These are phyloP conservation scores for Cardiospermum halicacabum DNA, from an alignment of 345 rosid genomes.

Conservation along the genomic window DNA sequence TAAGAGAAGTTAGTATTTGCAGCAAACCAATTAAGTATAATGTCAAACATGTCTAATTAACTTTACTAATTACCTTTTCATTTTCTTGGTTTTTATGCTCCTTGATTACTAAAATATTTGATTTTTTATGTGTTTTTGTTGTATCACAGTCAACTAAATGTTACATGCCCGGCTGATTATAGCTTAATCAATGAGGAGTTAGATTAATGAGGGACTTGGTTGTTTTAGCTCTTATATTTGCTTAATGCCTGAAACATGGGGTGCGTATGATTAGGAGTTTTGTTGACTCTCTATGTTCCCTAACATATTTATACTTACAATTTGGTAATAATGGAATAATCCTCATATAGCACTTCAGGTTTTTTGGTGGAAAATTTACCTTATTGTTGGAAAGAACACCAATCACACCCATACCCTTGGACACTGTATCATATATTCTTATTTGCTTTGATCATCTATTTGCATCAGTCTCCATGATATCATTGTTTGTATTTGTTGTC, in stretches of 20 bases:
- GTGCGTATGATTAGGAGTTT: neutral
- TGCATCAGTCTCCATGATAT: neutral
- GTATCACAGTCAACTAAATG: neutral
- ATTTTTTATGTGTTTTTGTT: neutral
- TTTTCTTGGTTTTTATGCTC: neutral
- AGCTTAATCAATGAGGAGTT: neutral
- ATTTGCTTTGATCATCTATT: neutral
- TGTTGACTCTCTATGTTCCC: neutral
- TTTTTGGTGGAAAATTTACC: neutral
- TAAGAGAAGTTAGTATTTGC: neutral
- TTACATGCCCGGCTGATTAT: neutral
- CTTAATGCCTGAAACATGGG: neutral
- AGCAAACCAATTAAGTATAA: neutral
- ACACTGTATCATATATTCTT: neutral
- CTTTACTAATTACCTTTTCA: neutral
- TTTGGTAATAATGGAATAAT: neutral
- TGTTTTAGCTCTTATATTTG: neutral
- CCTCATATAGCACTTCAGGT: neutral
- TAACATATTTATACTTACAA: neutral
- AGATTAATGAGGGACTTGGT: neutral
- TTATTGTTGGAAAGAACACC: neutral
- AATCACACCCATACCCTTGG: too few species aligned
- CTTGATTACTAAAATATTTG: neutral
- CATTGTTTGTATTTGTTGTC: neutral
- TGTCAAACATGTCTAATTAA: neutral